A percentile compares a stretch with the other conserved stretches of the same genome.
Evolutionary conservation across 2,329 filamentous ascomycete species (phyloP).

Genomic region (Xylaria sp.): DNA sequence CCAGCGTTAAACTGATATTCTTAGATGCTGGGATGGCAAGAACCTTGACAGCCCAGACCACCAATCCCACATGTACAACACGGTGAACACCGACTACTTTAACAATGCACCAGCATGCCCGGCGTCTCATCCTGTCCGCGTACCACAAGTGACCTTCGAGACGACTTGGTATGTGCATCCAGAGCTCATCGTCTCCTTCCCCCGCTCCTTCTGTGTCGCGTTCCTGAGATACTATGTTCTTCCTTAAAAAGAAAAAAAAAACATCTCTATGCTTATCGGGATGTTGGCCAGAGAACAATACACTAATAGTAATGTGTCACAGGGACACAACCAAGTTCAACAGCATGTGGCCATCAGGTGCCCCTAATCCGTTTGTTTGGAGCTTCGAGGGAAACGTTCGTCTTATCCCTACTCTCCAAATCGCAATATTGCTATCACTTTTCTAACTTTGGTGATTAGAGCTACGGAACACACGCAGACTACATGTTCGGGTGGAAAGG

Average conservation of each 20-base stretch:
- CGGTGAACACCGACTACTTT: constrained; percentile 39
- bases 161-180: constrained; percentile 50
- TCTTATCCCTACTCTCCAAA: background rate
- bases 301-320: background rate
- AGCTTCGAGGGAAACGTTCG: constrained; percentile 45
- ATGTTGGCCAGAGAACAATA: background rate
- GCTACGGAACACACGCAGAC: constrained; percentile 51
- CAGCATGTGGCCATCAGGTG: constrained; percentile 50
- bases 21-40: constrained; percentile 42
- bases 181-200: background rate
- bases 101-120: constrained; percentile 46
- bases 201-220: background rate
- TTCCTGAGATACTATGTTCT: too few relatives aligned
- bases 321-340: constrained; percentile 54
- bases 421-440: background rate
- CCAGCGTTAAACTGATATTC: constrained; percentile 9
- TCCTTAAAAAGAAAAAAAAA: background rate
- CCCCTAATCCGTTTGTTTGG: constrained; percentile 46
- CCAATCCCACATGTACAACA: constrained; percentile 46
- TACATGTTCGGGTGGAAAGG: constrained; percentile 53
- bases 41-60: constrained; percentile 44
- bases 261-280: background rate
- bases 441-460: background rate
- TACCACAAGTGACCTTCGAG: constrained; percentile 53
- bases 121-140: constrained; percentile 46